Conservation (phyloP, 2,329 filamentous ascomycete species). For the Scolecobasidium constrictum region DNA sequence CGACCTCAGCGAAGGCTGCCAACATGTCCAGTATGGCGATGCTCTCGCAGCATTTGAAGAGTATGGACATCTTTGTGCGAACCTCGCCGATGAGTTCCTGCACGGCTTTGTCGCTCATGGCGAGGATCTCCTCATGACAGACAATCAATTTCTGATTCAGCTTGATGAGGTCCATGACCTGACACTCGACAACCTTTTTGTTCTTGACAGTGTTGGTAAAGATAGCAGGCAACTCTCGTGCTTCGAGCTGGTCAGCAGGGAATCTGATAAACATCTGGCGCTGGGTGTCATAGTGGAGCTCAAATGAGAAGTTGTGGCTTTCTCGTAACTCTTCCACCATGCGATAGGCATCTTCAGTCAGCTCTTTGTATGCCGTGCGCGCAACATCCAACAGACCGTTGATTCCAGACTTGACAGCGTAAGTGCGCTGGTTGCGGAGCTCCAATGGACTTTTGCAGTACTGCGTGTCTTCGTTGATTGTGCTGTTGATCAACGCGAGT, state of each 20-base stretch:
- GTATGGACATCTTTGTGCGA: conserved; percentile 55
- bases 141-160: conserved; percentile 63
- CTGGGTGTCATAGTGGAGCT: conserved; percentile 64
- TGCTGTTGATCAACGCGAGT: conserved; percentile 51
- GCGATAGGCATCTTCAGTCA: conserved; percentile 64
- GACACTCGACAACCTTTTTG: conserved; percentile 72
- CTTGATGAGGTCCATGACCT: conserved; percentile 76
- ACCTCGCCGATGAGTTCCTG: conserved; percentile 61
- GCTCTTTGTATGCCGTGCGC: conserved; percentile 80
- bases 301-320: conserved; percentile 47
- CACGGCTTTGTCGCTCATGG: conserved; percentile 55
- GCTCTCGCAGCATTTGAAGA: conserved; percentile 80
- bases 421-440: conserved; percentile 78
- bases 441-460: conserved; percentile 74
- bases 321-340: conserved; percentile 55
- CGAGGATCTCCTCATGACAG: conserved; percentile 72
- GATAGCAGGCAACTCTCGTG: conserved; percentile 47
- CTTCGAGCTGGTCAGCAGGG: conserved; percentile 49
- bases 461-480: conserved; percentile 70
- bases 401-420: conserved; percentile 78
- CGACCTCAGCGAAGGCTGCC: conserved; percentile 19
- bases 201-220: conserved; percentile 70
- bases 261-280: conserved; percentile 74
- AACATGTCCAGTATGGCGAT: conserved; percentile 79
- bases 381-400: conserved; percentile 83